Evolutionary conservation across 2,329 filamentous ascomycete species (phyloP).

Genomic region (Byssoonygena ceratinophila): DNA sequence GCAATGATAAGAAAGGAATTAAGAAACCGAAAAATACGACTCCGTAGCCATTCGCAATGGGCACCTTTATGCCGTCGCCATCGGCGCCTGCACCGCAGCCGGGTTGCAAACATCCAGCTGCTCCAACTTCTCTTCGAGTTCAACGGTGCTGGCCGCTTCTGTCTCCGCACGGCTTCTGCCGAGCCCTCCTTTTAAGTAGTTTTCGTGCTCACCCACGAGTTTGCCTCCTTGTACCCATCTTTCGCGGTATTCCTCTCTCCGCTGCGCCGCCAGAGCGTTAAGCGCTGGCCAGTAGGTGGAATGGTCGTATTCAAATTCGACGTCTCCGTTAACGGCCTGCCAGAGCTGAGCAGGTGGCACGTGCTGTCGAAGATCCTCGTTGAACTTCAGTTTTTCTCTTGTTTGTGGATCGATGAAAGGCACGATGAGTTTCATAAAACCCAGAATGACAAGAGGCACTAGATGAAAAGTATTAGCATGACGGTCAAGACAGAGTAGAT

Average conservation of each 20-base stretch:
- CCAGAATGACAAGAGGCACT: slow-evolving; percentile 85
- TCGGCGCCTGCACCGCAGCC: not conserved
- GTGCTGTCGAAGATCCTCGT: slow-evolving; percentile 75
- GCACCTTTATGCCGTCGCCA: not conserved
- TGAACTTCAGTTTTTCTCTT: slow-evolving; percentile 92
- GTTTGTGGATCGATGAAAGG: slow-evolving; percentile 95
- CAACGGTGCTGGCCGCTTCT: slow-evolving; percentile 15
- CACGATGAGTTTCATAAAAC: slow-evolving; percentile 92
- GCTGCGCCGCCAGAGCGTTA: slow-evolving; percentile 57
- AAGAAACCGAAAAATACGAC: not conserved
- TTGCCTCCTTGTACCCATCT: slow-evolving; percentile 75
- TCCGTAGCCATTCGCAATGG: not conserved
- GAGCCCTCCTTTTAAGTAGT: slow-evolving; percentile 66
- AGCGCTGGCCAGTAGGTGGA: slow-evolving; percentile 79
- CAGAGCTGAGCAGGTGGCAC: slow-evolving; percentile 75
- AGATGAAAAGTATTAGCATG: slow-evolving; percentile 1
- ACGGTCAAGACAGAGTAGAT: too few relatives aligned
- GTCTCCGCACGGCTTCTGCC: slow-evolving; percentile 30
- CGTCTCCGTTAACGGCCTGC: slow-evolving; percentile 64
- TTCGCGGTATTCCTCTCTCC: slow-evolving; percentile 50
- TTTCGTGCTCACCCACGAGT: slow-evolving; percentile 74
- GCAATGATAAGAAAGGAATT: not conserved
- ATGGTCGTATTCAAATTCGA: slow-evolving; percentile 90
- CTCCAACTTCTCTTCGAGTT: slow-evolving; percentile 18
- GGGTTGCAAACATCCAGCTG: slow-evolving; percentile 13